Percentiles rank a stretch among this genome's conserved stretches.
phyloP scores from a whole-genome alignment of 352 stramenopile species.

The Globisporangium polare region DNA sequence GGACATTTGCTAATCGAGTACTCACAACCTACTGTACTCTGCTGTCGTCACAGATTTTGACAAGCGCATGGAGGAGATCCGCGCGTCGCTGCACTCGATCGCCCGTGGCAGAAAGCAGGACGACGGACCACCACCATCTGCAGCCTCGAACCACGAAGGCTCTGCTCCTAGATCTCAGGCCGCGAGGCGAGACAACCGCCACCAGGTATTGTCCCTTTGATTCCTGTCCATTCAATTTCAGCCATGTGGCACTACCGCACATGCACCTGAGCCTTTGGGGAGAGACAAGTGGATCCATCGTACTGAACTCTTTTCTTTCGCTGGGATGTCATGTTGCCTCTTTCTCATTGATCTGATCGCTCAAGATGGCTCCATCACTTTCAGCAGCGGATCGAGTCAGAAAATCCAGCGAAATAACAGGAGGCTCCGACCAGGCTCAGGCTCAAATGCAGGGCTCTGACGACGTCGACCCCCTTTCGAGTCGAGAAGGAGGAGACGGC shows the following conservation, averaged over 20 bases:
- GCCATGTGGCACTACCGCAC: not conserved
- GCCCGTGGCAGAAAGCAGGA: conserved; percentile 24
- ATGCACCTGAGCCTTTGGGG: not conserved
- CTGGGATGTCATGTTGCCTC: not conserved
- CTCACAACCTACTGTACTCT: not conserved
- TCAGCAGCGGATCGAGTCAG: not conserved
- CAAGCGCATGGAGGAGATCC: conserved; percentile 69
- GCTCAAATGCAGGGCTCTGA: no score
- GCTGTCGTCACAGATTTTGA: conserved; percentile 46
- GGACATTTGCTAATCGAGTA: not conserved
- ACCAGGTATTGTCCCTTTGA: not conserved
- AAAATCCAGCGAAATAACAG: conserved; percentile 8
- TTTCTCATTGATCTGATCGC: not conserved
- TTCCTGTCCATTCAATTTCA: not conserved
- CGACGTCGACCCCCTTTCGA: not conserved
- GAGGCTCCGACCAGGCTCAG: not conserved
- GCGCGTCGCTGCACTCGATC: conserved; percentile 54
- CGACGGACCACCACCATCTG: not conserved
- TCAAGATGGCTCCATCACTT: not conserved
- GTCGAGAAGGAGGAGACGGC: not conserved
- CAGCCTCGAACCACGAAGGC: not conserved
- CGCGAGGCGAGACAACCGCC: not conserved
- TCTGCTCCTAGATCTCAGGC: not conserved
- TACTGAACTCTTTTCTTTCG: conserved; percentile 2
- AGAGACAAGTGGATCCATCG: not conserved